Percentiles rank a stretch among this genome's conserved stretches.
phyloP scores from a whole-genome alignment of 2,329 filamentous ascomycete species.

The Colletotrichum euphorbiae region DNA sequence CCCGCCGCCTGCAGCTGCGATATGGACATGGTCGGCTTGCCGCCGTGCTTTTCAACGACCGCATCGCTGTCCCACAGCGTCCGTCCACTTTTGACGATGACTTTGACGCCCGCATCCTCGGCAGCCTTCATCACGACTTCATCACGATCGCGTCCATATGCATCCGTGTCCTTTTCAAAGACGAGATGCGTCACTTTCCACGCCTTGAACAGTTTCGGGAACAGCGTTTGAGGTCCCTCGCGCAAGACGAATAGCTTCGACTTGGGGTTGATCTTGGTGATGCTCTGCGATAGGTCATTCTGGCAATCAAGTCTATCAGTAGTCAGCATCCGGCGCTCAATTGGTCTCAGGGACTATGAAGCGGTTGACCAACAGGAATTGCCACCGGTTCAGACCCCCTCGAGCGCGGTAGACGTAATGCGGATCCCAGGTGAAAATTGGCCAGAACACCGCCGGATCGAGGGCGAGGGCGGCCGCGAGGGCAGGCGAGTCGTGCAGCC shows the following conservation, averaged over 20 bases:
- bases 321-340: background rate
- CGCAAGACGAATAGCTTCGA: conserved; percentile 79
- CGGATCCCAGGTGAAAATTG: conserved; percentile 84
- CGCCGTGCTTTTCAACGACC: conserved; percentile 72
- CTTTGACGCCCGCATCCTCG: conserved; percentile 72
- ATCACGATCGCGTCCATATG: conserved; percentile 76
- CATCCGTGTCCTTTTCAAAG: conserved; percentile 83
- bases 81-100: conserved; percentile 72
- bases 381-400: conserved; percentile 79
- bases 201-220: conserved; percentile 78
- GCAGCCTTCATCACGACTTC: conserved; percentile 68
- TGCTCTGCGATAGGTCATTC: conserved; percentile 73
- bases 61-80: conserved; percentile 81
- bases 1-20: conserved; percentile 73
- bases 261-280: conserved; percentile 75
- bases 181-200: conserved; percentile 82
- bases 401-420: conserved; percentile 81
- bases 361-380: conserved; percentile 67
- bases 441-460: conserved; percentile 75
- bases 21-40: conserved; percentile 81
- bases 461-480: conserved; percentile 78
- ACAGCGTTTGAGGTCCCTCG: conserved; percentile 76
- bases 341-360: conserved; percentile 11
- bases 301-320: conserved; percentile 74
- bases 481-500: conserved; percentile 81